Conservation (phyloP, 2,329 filamentous ascomycete species). For the Sporothrix sp. region DNA sequence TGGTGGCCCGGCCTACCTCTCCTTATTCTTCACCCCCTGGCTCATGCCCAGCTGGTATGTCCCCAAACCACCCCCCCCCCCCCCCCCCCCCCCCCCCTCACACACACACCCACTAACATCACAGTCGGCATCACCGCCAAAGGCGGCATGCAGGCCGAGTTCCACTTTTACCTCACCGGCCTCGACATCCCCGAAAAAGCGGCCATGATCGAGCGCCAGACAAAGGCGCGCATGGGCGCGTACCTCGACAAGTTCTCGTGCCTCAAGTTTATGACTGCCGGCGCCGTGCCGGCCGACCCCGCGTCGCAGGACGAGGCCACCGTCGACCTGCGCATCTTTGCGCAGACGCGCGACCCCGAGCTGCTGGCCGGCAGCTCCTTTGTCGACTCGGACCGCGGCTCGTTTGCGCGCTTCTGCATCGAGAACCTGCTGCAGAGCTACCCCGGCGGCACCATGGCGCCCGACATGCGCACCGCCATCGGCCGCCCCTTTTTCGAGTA, state of each 20-base stretch:
- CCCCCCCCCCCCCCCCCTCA: too few relatives aligned
- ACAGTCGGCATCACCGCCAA: slow-evolving; percentile 12
- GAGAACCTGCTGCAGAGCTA: slow-evolving; percentile 19
- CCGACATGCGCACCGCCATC: slow-evolving; percentile 17
- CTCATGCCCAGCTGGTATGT: too few relatives aligned
- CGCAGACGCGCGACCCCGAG: slow-evolving; percentile 27
- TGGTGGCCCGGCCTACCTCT: too few relatives aligned
- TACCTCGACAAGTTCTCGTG: slow-evolving; percentile 22
- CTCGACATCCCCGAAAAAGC: slow-evolving; percentile 19
- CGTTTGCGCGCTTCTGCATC: slow-evolving; percentile 19
- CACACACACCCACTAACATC: too few relatives aligned
- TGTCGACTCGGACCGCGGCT: not conserved
- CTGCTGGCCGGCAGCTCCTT: slow-evolving; percentile 3
- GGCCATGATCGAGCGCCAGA: slow-evolving; percentile 19
- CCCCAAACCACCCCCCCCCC: too few relatives aligned
- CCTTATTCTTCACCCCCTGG: too few relatives aligned
- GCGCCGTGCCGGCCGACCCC: slow-evolving; percentile 20
- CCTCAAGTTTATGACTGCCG: slow-evolving; percentile 21
- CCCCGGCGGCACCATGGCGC: slow-evolving; percentile 18
- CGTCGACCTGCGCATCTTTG: slow-evolving; percentile 27
- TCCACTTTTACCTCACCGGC: slow-evolving; percentile 19
- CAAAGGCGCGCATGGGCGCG: slow-evolving; percentile 11
- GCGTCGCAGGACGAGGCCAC: slow-evolving; percentile 25
- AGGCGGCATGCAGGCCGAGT: slow-evolving; percentile 20
- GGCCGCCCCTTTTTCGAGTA: slow-evolving; percentile 19